Base-by-base conservation (phyloP, 164 flowering plant species). In the Piper betle region DNA sequence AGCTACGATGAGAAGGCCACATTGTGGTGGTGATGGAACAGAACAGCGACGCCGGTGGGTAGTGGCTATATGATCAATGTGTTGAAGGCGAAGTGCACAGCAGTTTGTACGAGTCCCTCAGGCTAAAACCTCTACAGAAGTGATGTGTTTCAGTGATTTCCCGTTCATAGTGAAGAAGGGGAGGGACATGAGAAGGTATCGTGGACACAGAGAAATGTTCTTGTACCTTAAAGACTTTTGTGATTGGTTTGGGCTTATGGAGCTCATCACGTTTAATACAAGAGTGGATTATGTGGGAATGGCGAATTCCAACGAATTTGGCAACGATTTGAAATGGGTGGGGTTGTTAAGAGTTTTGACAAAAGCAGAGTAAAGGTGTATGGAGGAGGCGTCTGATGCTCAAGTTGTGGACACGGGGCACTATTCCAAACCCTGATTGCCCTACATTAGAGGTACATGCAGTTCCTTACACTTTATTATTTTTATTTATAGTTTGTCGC, bases 341-440 rank as follows among this genome's bases (percentile, higher is more conserved):
- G n/a, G n/a, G n/a, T n/a, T 66, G 94, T 91, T 7, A 85, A 72
- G 65, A 78, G 82, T 58, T 71, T 37, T 67, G 79, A 69, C 15
- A 68, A 58, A 55, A 68, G 71, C 43, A 17, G 53, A 40, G 78
- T 74, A 53, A 67, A 71, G 62, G 72, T 68, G 55, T n/a, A 73
- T 62, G 55, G 90, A 88, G 66, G 92, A 91, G 71, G 81, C 82
- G 2, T 91, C 80, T 76, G 97, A 88, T 68, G 97, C 97, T 17
- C 91, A 88, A 55, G 86, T 91, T 70, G 95, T 88, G 19, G 96
- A 92, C 59, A 79, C 83, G 11, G 97, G 97, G 6, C 96, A 91
- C 68, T 91, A 86, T 63, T 83, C 97, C 42, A 77, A 84, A 12
- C 96, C 97, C 55, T 73, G 84, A 64, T 66, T 91, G 80, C 96